phyloP scores from a whole-genome alignment of 2,329 filamentous ascomycete genomes.

The Diaporthe batatas region DNA sequence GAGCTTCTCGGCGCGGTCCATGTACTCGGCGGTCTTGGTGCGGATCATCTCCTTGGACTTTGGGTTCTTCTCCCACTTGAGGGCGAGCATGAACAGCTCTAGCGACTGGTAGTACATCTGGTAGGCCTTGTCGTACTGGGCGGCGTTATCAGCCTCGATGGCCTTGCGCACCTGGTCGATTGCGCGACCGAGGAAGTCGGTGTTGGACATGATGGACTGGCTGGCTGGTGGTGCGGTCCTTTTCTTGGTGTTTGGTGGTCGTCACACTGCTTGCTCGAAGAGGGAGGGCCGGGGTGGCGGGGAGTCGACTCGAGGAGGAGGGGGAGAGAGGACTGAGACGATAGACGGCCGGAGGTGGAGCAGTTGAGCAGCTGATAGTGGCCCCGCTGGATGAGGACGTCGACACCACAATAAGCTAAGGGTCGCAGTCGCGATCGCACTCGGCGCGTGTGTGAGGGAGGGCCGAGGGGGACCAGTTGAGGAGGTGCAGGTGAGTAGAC shows the following conservation, averaged over 20 bases:
- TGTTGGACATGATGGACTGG: slow-evolving; percentile 82
- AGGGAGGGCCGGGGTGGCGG: not conserved
- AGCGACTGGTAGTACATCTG: slow-evolving; percentile 95
- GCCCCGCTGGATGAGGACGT: slow-evolving; percentile 18
- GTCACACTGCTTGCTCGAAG: slow-evolving; percentile 32
- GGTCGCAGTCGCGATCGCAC: slow-evolving; percentile 24
- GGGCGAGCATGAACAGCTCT: slow-evolving; percentile 97
- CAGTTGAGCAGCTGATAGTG: slow-evolving; percentile 10
- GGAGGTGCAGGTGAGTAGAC: slow-evolving; percentile 11
- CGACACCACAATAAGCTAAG: slow-evolving; percentile 22
- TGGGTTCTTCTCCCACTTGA: slow-evolving; percentile 99
- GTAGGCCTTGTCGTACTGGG: slow-evolving; percentile 97
- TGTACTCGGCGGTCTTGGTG: slow-evolving; percentile 94
- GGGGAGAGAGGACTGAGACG: not conserved
- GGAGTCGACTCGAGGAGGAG: not conserved
- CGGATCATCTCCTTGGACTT: slow-evolving; percentile 98
- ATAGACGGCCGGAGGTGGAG: not conserved
- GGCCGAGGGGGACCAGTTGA: slow-evolving; percentile 7
- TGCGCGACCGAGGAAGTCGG: slow-evolving; percentile 95
- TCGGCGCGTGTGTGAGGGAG: not conserved
- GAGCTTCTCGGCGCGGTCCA: slow-evolving; percentile 98
- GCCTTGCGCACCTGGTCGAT: slow-evolving; percentile 98
- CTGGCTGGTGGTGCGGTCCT: slow-evolving; percentile 47
- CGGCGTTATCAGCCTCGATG: slow-evolving; percentile 94
- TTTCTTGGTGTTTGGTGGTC: slow-evolving; percentile 29